Percentiles rank a stretch among this genome's conserved stretches.
Conservation (phyloP, 2,329 filamentous ascomycete species). For the Aureobasidium sp. region DNA sequence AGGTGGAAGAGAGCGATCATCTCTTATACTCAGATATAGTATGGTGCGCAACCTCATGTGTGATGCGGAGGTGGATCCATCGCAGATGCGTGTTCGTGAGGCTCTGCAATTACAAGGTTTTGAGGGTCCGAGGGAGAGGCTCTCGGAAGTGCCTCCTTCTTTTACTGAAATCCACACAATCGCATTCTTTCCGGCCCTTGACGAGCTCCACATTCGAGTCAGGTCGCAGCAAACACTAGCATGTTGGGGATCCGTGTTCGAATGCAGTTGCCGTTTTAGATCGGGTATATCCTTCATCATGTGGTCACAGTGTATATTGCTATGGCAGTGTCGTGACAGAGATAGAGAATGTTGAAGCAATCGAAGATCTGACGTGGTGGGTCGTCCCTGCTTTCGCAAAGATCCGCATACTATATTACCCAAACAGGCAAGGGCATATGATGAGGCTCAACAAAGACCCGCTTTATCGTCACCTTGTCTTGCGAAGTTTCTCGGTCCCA, state of each 20-base stretch:
- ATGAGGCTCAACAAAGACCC: constrained; percentile 13
- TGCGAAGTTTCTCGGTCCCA: constrained; percentile 9
- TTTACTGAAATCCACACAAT: not conserved
- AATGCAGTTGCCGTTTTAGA: not conserved
- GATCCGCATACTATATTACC: not conserved
- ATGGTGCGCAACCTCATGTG: not conserved
- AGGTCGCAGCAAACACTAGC: not conserved
- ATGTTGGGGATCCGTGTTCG: not conserved
- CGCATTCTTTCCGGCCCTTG: not conserved
- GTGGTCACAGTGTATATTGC: not conserved
- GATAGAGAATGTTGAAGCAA: not conserved
- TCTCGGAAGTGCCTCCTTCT: not conserved
- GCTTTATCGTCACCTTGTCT: constrained; percentile 6
- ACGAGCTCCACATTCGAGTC: not conserved
- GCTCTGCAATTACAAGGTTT: not conserved
- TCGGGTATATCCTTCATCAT: not conserved
- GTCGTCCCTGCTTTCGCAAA: not conserved
- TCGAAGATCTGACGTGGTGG: constrained; percentile 3
- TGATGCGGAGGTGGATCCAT: not conserved
- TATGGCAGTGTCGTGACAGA: not conserved
- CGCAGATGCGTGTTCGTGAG: not conserved
- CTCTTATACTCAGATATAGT: not conserved
- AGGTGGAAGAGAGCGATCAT: not conserved
- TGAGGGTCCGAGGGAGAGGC: not conserved
- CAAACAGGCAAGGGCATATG: not conserved